These are phyloP conservation scores for Tolypocladium sp. DNA, from an alignment of 2,329 filamentous ascomycete species.

Conservation along the genomic window DNA sequence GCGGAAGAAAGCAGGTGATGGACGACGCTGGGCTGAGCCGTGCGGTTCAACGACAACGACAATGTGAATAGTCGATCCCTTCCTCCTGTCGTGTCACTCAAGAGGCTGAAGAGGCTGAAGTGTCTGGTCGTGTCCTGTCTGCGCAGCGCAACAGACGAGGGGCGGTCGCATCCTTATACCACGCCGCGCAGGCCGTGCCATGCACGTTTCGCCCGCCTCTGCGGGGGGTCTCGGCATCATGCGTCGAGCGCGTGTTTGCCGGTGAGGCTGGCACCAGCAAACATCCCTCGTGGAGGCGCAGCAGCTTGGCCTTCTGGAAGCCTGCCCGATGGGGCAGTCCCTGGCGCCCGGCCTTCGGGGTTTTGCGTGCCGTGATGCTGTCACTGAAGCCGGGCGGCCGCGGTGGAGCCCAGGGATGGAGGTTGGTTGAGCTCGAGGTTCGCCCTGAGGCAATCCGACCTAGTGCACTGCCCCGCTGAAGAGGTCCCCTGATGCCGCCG, in stretches of 20 bases:
- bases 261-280: not conserved
- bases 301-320: not conserved
- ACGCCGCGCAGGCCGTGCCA: too few relatives aligned
- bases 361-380: too few relatives aligned
- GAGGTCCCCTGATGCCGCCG: not conserved
- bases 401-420: not conserved
- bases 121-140: too few relatives aligned
- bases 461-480: not conserved
- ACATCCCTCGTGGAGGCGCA: not conserved
- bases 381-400: not conserved
- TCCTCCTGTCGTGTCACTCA: not conserved
- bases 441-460: too few relatives aligned
- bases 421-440: not conserved
- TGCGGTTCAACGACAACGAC: too few relatives aligned
- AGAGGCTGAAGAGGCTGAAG: too few relatives aligned
- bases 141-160: too few relatives aligned
- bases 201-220: too few relatives aligned
- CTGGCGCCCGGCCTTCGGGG: not conserved
- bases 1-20: not conserved
- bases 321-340: not conserved
- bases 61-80: not conserved
- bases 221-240: not conserved
- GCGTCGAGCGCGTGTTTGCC: not conserved
- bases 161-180: not conserved
- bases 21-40: too few relatives aligned